Evolutionary conservation across 441 rosid species (phyloP), one percentile per base, ranked within the genome.

Genomic region (Capsella rubella): DNA sequence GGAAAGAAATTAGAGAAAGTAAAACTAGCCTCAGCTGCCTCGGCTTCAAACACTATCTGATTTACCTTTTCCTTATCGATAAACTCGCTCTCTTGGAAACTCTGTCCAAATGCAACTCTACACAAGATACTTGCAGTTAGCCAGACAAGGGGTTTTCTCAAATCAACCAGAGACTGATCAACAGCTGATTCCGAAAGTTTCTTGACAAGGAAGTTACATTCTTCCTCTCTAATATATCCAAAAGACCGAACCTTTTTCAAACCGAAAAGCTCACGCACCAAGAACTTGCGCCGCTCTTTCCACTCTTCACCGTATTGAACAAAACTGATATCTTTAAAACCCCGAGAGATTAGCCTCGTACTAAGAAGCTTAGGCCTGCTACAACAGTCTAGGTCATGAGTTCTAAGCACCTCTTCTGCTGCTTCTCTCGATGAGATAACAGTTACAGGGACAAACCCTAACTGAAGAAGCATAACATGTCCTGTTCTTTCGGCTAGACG

Each of bases 311-410:
- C 45, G 7, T 82, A 81, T 0, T 0, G 86, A 37, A 79, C 75
- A 27, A 21, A 21, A 21, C 60, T 83, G 40, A 85, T 0, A 46
- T 81, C 89, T 12, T 76, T 40, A 77, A 83, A 76, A 10, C 42
- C 72, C 10, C 82, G 81, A 4, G 87, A 81, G 15, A 67, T 29
- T 6, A 58, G 10, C 68, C 31, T 60, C 11, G 69, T 0, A 4
- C 78, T 67, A 9, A 57, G 27, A 65, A 74, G 72, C 28, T 65
- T 59, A 45, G 82, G 79, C 58, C 82, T 70, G 54, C 63, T 75
- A 57, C 77, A 79, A 63, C 71, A 79, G 53, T 65, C 52, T 34
- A 65, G 72, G 68, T 76, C 80, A 64, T 80, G 55, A 31, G 77
- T 55, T 73, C 3, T 34, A 25, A 80, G 71, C 2, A 80, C 51